These are phyloP conservation scores for Calocybe gambosa DNA, from an alignment of 1,284 basidiomycete genomes.

Conservation along the genomic window DNA sequence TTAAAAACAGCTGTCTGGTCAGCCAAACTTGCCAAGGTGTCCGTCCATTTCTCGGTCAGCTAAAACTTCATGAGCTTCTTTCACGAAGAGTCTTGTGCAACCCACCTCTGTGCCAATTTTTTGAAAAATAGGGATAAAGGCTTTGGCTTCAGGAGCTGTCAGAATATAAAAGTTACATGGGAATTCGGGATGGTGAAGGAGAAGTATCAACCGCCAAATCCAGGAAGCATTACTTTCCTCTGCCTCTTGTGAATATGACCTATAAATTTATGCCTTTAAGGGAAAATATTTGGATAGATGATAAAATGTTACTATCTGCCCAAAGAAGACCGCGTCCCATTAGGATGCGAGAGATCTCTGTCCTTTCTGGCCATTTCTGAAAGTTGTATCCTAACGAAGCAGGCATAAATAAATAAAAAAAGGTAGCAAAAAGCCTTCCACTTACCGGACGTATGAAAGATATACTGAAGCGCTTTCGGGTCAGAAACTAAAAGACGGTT, in stretches of 20 bases:
- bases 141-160: conserved; percentile 38
- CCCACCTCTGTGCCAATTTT: conserved; percentile 39
- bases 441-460: conserved; percentile 38
- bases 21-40: conserved; percentile 31
- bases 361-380: conserved; percentile 37
- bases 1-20: conserved; percentile 32
- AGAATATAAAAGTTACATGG: background rate
- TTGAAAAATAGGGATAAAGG: conserved; percentile 44
- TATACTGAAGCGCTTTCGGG: conserved; percentile 41
- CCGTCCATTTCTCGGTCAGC: conserved; percentile 37
- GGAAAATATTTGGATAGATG: background rate
- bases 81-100: background rate
- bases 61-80: conserved; percentile 12
- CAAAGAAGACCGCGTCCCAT: conserved; percentile 41
- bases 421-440: background rate
- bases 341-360: conserved; percentile 35
- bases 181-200: background rate
- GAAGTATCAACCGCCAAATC: conserved; percentile 29
- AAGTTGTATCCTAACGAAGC: conserved; percentile 33
- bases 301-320: conserved; percentile 23
- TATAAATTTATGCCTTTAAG: conserved; percentile 15
- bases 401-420: conserved; percentile 1
- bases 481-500: conserved; percentile 39
- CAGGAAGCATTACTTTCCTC: conserved; percentile 40
- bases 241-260: conserved; percentile 39